A percentile compares a stretch with the other conserved stretches of the same genome.
These are phyloP conservation scores for Curvularia hawaiiensis DNA, from an alignment of 2,329 filamentous ascomycete genomes.

Conservation along the genomic window DNA sequence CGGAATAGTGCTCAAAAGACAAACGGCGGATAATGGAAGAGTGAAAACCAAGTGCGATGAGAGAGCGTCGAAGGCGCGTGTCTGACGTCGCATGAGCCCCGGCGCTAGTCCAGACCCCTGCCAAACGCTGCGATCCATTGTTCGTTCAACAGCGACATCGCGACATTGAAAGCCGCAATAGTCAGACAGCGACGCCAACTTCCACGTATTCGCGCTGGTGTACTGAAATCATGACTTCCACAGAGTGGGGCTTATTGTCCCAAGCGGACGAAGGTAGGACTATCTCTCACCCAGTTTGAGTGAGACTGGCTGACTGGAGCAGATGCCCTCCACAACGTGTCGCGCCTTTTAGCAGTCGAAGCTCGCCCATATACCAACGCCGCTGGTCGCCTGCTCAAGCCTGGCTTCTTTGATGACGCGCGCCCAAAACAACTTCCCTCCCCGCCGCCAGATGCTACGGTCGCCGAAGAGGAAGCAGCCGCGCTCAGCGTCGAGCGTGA, in stretches of 20 bases:
- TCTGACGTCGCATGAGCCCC: constrained; percentile 20
- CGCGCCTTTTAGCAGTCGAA: constrained; percentile 85
- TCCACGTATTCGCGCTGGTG: background rate
- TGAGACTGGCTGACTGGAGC: constrained; percentile 20
- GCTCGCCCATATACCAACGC: constrained; percentile 91
- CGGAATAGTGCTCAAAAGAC: background rate
- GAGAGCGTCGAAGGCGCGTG: background rate
- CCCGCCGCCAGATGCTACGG: constrained; percentile 66
- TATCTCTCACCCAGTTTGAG: background rate
- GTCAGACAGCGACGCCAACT: background rate
- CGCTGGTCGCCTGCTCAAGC: constrained; percentile 76
- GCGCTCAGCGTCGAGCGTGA: constrained; percentile 54
- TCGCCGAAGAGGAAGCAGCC: constrained; percentile 53
- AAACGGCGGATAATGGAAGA: background rate
- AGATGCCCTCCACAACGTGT: constrained; percentile 81
- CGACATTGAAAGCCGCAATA: constrained; percentile 6
- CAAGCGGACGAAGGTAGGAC: constrained; percentile 67
- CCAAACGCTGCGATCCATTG: constrained; percentile 3
- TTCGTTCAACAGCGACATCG: constrained; percentile 10
- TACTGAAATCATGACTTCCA: constrained; percentile 50
- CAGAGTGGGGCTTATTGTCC: constrained; percentile 69
- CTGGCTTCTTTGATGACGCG: constrained; percentile 66
- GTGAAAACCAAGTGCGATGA: constrained; percentile 4
- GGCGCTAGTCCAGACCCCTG: constrained; percentile 11
- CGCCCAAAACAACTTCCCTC: constrained; percentile 64